Percentiles rank a stretch among this genome's conserved stretches.
phyloP scores from a whole-genome alignment of 805 yeast species.

The Cyberlindnera galapagoensis region DNA sequence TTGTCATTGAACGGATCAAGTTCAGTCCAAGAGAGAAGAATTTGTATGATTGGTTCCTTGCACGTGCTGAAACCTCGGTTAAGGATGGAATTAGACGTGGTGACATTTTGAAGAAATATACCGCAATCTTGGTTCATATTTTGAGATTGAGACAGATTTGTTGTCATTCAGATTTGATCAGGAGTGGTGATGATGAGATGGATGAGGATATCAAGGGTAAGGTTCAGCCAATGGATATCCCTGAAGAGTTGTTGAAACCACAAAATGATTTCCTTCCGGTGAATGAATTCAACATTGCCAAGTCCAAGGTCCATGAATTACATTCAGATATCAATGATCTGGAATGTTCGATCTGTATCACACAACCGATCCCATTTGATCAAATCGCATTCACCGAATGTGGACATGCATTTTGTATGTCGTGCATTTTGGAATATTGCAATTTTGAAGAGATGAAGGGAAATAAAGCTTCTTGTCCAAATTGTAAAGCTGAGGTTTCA shows the following conservation, averaged over 20 bases:
- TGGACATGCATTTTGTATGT: conserved; percentile 72
- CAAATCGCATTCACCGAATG: conserved; percentile 63
- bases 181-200: conserved; percentile 41
- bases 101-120: conserved; percentile 61
- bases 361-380: conserved; percentile 51
- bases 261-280: conserved; percentile 5
- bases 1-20: conserved; percentile 58
- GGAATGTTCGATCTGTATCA: conserved; percentile 85
- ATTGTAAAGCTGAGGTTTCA: conserved; percentile 58
- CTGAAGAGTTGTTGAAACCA: conserved; percentile 13
- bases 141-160: conserved; percentile 82
- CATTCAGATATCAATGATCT: conserved; percentile 34
- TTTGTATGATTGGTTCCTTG: conserved; percentile 63
- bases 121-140: conserved; percentile 77
- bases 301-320: conserved; percentile 24
- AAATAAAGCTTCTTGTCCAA: conserved; percentile 58
- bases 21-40: conserved; percentile 61
- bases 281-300: conserved; percentile 12
- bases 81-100: conserved; percentile 57
- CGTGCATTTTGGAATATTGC: conserved; percentile 69
- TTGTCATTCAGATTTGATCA: conserved; percentile 70
- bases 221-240: conserved; percentile 11
- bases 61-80: conserved; percentile 59
- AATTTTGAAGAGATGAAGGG: conserved; percentile 51
- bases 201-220: conserved; percentile 38